Conservation (phyloP, 176 grass and related monocot genomes). For the Eragrostis curvula region DNA sequence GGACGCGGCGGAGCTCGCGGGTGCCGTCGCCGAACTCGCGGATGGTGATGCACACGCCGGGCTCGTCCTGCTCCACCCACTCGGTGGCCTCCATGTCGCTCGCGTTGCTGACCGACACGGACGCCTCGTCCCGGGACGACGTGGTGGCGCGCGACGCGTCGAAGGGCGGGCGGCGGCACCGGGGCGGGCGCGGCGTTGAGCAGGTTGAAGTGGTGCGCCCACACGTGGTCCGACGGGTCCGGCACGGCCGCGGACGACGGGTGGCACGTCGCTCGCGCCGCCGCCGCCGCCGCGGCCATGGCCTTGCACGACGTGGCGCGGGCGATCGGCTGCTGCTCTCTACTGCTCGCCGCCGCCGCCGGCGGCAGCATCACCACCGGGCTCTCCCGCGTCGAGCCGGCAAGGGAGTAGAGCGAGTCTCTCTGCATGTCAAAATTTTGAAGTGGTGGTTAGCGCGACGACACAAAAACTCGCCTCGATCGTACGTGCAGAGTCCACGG, state of each 20-base stretch:
- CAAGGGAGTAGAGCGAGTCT: constrained; percentile 77
- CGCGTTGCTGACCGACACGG: constrained; percentile 90
- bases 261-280: constrained; percentile 50
- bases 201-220: constrained; percentile 70
- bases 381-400: constrained; percentile 71
- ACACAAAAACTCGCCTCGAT: not conserved
- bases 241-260: constrained; percentile 72
- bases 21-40: constrained; percentile 87
- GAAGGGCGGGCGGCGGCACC: constrained; percentile 8
- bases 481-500: not conserved
- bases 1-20: constrained; percentile 89
- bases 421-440: constrained; percentile 48
- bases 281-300: constrained; percentile 32
- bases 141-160: constrained; percentile 79
- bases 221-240: constrained; percentile 83
- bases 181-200: constrained; percentile 47
- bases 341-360: constrained; percentile 27
- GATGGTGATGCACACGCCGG: constrained; percentile 92
- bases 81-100: constrained; percentile 81
- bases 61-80: constrained; percentile 96
- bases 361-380: constrained; percentile 46
- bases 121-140: constrained; percentile 87
- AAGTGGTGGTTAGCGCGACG: not conserved
- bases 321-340: constrained; percentile 53
- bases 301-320: constrained; percentile 47